Percentiles rank a stretch among this genome's conserved stretches.
These are phyloP conservation scores for Neopestalotiopsis clavispora DNA, from an alignment of 2,329 filamentous ascomycete species.

Conservation along the genomic window DNA sequence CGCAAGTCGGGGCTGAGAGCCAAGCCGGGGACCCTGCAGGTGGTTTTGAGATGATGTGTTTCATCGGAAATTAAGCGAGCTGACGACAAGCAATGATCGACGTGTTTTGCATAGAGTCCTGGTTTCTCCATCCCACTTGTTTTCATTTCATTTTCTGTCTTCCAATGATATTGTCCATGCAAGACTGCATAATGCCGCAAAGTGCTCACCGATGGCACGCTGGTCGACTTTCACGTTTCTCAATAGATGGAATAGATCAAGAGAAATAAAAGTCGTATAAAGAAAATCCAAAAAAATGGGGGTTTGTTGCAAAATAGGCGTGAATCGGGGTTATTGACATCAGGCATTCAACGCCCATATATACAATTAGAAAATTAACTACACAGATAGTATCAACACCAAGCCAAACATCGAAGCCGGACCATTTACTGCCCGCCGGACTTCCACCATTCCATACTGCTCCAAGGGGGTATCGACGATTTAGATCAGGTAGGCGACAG, in stretches of 20 bases:
- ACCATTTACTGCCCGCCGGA: background rate
- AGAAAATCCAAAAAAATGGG: background rate
- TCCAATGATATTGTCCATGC: background rate
- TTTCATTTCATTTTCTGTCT: background rate
- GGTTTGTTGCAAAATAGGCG: constrained; percentile 15
- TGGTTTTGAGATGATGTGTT: constrained; percentile 11
- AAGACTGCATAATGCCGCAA: no score
- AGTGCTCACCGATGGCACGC: no score
- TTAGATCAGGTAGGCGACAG: constrained; percentile 61
- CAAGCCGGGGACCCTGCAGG: background rate
- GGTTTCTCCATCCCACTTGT: background rate
- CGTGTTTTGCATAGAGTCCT: background rate
- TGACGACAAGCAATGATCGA: constrained; percentile 6
- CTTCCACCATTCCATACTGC: constrained; percentile 22
- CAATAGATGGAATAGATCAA: background rate
- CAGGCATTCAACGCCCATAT: constrained; percentile 23
- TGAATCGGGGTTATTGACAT: constrained; percentile 14
- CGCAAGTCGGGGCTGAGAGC: background rate
- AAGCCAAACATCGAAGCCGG: constrained; percentile 7
- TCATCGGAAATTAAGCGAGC: constrained; percentile 15
- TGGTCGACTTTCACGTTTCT: background rate
- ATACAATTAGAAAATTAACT: constrained; percentile 55
- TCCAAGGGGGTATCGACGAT: constrained; percentile 36
- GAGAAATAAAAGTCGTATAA: background rate
- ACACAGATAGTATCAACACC: constrained; percentile 23